phyloP scores from a whole-genome alignment of 768 basidiomycete species.

The Russula brevipes region DNA sequence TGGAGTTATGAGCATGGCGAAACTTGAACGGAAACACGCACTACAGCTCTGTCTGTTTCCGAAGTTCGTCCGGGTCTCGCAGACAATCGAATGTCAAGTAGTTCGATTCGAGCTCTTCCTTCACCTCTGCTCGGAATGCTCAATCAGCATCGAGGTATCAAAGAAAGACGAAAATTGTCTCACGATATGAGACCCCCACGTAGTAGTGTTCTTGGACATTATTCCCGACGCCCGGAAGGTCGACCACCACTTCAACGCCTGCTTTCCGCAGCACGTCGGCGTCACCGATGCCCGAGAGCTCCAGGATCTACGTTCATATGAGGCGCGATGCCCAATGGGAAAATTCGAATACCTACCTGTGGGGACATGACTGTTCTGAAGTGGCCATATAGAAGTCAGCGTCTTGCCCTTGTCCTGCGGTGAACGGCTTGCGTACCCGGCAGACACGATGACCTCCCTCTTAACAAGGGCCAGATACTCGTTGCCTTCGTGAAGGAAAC shows the following conservation, averaged over 20 bases:
- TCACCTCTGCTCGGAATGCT: slow-evolving; percentile 10
- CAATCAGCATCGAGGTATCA: neutral
- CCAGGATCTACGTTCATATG: slow-evolving; percentile 13
- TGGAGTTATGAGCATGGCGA: neutral
- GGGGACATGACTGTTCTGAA: slow-evolving; percentile 18
- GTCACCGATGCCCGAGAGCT: slow-evolving; percentile 24
- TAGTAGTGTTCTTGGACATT: slow-evolving; percentile 23
- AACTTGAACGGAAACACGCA: neutral
- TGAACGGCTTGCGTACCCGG: slow-evolving; percentile 9
- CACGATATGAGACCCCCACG: slow-evolving; percentile 3
- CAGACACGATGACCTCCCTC: slow-evolving; percentile 22
- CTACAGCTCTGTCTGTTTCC: slow-evolving; percentile 19
- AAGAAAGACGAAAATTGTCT: neutral
- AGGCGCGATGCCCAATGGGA: neutral
- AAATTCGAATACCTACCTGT: neutral
- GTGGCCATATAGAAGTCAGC: neutral
- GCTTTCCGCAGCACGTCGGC: slow-evolving; percentile 10
- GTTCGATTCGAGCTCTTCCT: slow-evolving; percentile 12
- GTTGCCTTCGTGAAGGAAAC: slow-evolving; percentile 16
- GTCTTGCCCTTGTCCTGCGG: neutral
- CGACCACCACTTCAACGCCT: slow-evolving; percentile 7
- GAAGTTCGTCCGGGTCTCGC: slow-evolving; percentile 1
- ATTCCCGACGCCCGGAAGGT: slow-evolving; percentile 21
- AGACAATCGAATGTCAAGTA: slow-evolving; percentile 16
- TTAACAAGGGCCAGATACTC: slow-evolving; percentile 8